Evolutionary conservation across 2,329 filamentous ascomycete genomes (phyloP), one percentile per base, ranked within the genome.

Genomic region (Neopestalotiopsis rosae): DNA sequence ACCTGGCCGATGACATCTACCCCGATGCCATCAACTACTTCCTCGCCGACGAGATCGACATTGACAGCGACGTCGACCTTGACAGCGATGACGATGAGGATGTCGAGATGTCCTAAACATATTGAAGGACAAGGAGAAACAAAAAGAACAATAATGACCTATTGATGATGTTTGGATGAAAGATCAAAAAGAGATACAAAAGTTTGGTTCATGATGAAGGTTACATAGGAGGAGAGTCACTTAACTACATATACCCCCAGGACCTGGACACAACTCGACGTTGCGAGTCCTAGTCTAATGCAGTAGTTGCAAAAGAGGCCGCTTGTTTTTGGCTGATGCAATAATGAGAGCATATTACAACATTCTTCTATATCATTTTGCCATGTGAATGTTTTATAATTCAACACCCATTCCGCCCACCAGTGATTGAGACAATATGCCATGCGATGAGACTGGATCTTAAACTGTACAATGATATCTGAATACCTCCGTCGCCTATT

Each of bases 21-120:
- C 75, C 75, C 59, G 73, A 73, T 38, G 74, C 74, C 64, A 76
- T 76, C 45, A 74, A 76, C 65, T 76, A 74, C 72, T 76, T 75
- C 73, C 71, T 76, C 70, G 72, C 69, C 45, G 73, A 74, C 69
- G 62, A 68, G 52, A 74, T 75, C 66, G 74, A 75, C 59, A 73
- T 71, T 68, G 75, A 76, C 40, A 70, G 74, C 61, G 75, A 76
- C 5, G 24, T 74, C 61, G 75, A 74, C 24, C 68, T 70, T 5
- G 74, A 75, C 42, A 73, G 75, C 32, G 74, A 75, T 42, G 74
- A 76, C 17, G 77, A 74, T 49, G 75, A 76, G 67, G 75, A 76
- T 56, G 74, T 74, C 68, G 74, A 76, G 71, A 76, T 76, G 74
- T 30, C 14, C 28, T 67, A 61, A 20, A 49, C 20, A 20, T 20